phyloP scores from a whole-genome alignment of 1,139 yeast genomes.

The Lodderomyces pseudojiufengensis region DNA sequence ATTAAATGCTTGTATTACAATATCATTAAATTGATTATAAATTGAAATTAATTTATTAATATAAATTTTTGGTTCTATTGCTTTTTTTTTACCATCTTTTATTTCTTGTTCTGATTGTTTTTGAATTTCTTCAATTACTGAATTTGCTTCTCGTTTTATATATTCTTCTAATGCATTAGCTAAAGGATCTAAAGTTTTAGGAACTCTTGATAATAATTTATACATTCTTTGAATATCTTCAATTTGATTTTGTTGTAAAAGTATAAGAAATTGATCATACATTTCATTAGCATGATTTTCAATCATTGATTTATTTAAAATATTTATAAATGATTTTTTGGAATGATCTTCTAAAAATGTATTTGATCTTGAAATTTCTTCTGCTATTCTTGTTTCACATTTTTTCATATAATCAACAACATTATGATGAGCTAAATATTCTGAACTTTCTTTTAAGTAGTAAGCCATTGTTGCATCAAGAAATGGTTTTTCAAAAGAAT shows the following conservation, averaged over 20 bases:
- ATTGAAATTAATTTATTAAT: constrained; percentile 73
- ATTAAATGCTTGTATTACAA: constrained; percentile 69
- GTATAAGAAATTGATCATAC: constrained; percentile 69
- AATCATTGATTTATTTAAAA: constrained; percentile 73
- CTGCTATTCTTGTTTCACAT: constrained; percentile 77
- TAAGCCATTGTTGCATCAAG: constrained; percentile 70
- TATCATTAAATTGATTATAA: constrained; percentile 60
- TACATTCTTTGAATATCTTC: constrained; percentile 80
- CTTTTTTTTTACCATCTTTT: constrained; percentile 17
- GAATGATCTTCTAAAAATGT: constrained; percentile 85
- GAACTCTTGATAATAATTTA: constrained; percentile 68
- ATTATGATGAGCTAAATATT: constrained; percentile 66
- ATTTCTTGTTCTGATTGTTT: constrained; percentile 37
- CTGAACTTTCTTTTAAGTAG: constrained; percentile 66
- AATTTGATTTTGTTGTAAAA: constrained; percentile 73
- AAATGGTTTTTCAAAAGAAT: constrained; percentile 74
- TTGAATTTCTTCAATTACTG: constrained; percentile 64
- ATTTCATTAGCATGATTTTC: constrained; percentile 73
- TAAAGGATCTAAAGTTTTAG: constrained; percentile 71
- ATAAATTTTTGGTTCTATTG: constrained; percentile 72
- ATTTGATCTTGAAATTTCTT: constrained; percentile 76
- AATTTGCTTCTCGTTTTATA: constrained; percentile 69
- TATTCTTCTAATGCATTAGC: constrained; percentile 71
- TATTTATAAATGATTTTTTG: constrained; percentile 68
- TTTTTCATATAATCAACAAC: constrained; percentile 89